phyloP scores from a whole-genome alignment of 2,329 filamentous ascomycete genomes.

The Pseudogymnoascus sp. region DNA sequence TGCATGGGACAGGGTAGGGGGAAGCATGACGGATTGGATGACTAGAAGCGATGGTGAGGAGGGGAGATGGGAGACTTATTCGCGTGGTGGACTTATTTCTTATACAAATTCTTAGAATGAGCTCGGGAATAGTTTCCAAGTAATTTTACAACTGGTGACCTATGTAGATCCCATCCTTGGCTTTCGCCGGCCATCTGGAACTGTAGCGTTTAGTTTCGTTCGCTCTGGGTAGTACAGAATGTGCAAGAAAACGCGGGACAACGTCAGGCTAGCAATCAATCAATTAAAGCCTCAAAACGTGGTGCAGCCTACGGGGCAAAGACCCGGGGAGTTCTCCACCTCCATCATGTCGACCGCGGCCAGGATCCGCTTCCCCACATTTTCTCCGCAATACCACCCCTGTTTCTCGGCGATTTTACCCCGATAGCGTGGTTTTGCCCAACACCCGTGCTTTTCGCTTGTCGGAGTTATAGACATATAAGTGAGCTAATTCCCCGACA shows the following conservation, averaged over 20 bases:
- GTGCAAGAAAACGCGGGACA: background rate
- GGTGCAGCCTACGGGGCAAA: background rate
- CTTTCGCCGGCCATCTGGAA: background rate
- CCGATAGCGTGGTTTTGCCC: background rate
- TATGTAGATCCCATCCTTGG: background rate
- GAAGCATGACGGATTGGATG: background rate
- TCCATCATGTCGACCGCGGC: background rate
- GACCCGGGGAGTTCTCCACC: background rate
- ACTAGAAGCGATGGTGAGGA: background rate
- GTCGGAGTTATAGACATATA: constrained; percentile 1
- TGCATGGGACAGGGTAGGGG: background rate
- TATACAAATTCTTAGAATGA: background rate
- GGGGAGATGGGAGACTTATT: background rate
- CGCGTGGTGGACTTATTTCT: background rate
- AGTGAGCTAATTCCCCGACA: background rate
- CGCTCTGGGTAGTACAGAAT: background rate
- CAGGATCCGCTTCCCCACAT: background rate
- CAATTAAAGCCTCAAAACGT: background rate
- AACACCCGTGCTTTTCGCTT: background rate
- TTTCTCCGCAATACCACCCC: background rate
- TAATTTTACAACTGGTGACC: background rate
- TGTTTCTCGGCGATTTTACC: background rate
- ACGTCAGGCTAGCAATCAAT: background rate
- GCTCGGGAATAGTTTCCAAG: background rate
- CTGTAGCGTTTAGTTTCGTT: background rate